A percentile compares a stretch with the other conserved stretches of the same genome.
Evolutionary conservation across 2,329 filamentous ascomycete species (phyloP).

Genomic region (Microsporum ferrugineum): DNA sequence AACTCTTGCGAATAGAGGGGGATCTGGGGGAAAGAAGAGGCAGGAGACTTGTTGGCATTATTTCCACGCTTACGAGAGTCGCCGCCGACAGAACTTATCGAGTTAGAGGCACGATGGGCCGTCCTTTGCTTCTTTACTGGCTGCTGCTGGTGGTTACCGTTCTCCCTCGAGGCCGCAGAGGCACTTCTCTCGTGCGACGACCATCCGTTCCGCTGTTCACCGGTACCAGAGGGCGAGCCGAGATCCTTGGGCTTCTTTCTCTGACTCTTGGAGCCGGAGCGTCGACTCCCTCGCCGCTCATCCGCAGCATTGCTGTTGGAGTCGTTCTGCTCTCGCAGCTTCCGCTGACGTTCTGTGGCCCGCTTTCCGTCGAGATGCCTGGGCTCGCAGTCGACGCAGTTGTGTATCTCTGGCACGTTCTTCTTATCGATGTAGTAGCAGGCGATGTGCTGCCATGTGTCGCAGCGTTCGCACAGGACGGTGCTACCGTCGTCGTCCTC

Average conservation of each 20-base stretch:
- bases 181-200: constrained; percentile 47
- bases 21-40: constrained; percentile 45
- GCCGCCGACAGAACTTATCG: constrained; percentile 53
- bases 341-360: constrained; percentile 60
- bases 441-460: constrained; percentile 96
- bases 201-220: constrained; percentile 55
- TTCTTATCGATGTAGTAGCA: constrained; percentile 73
- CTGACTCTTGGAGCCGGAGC: constrained; percentile 65
- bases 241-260: constrained; percentile 67
- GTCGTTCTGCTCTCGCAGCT: constrained; percentile 48
- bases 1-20: constrained; percentile 66
- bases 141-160: constrained; percentile 33
- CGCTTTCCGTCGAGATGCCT: constrained; percentile 60
- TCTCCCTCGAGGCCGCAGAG: constrained; percentile 39
- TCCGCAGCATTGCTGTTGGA: constrained; percentile 25
- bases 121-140: constrained; percentile 69
- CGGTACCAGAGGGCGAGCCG: constrained; percentile 25
- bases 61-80: constrained; percentile 49
- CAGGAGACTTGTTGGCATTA: constrained; percentile 60
- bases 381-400: constrained; percentile 79
- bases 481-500: constrained; percentile 94
- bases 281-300: constrained; percentile 60
- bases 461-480: constrained; percentile 89
- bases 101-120: constrained; percentile 64
- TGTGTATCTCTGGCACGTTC: constrained; percentile 67